phyloP scores from a whole-genome alignment of 2,329 filamentous ascomycete genomes.

The Cladophialophora exuberans region DNA sequence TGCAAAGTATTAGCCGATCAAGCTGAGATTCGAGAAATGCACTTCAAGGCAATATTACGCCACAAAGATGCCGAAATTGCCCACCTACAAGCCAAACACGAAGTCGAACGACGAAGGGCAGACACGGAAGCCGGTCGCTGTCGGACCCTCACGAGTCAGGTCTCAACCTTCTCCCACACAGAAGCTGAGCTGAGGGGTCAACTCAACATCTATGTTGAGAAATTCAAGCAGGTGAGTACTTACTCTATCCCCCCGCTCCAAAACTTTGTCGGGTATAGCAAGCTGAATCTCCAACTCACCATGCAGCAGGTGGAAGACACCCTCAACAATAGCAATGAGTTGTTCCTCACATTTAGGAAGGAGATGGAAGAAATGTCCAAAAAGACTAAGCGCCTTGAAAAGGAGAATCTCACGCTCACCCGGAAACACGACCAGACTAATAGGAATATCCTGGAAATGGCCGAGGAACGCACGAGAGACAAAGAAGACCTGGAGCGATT shows the following conservation, averaged over 20 bases:
- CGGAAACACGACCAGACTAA: constrained; percentile 93
- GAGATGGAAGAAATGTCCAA: constrained; percentile 99
- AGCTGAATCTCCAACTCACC: constrained; percentile 31
- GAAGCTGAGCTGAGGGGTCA: constrained; percentile 92
- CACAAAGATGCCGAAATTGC: constrained; percentile 96
- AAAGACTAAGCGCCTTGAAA: constrained; percentile 95
- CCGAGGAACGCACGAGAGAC: constrained; percentile 80
- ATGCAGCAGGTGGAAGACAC: constrained; percentile 88
- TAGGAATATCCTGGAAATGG: constrained; percentile 95
- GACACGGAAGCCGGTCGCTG: constrained; percentile 80
- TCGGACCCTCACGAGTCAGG: constrained; percentile 84
- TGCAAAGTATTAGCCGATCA: constrained; percentile 97
- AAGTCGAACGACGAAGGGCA: constrained; percentile 85
- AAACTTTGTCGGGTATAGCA: constrained; percentile 31
- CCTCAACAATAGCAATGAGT: constrained; percentile 95
- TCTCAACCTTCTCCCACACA: constrained; percentile 93
- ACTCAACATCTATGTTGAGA: constrained; percentile 97
- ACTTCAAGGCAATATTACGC: constrained; percentile 88
- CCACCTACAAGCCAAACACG: constrained; percentile 83
- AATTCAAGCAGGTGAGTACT: constrained; percentile 91
- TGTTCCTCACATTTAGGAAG: constrained; percentile 95
- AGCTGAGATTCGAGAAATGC: constrained; percentile 91
- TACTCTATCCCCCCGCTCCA: constrained; percentile 31
- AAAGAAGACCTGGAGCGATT: constrained; percentile 77
- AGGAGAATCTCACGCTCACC: constrained; percentile 89